Conservation (phyloP, 2,329 filamentous ascomycete species). For the Diaporthe sp. region DNA sequence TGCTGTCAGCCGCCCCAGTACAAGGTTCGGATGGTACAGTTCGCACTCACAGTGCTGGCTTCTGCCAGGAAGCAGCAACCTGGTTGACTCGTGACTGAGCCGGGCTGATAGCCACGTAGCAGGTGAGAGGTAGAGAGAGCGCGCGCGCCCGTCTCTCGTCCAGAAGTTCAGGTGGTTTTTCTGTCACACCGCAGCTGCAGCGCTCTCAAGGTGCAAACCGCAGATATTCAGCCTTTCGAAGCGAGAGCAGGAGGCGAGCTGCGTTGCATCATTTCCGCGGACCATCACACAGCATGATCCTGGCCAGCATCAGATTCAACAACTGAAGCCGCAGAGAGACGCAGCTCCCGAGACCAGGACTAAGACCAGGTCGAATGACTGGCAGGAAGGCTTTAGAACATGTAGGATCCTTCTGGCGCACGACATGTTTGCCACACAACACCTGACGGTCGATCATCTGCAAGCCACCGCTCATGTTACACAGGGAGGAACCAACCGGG, state of each 20-base stretch:
- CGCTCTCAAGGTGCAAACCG: conserved; percentile 25
- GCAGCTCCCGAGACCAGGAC: conserved; percentile 27
- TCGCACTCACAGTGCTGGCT: conserved; percentile 8
- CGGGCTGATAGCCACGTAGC: conserved; percentile 1
- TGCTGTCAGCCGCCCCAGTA: conserved; percentile 21
- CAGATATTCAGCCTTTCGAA: conserved; percentile 23
- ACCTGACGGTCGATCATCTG: conserved; percentile 26
- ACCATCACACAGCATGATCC: conserved; percentile 29
- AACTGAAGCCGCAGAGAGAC: conserved; percentile 2
- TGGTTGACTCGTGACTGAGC: background rate
- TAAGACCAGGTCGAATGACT: conserved; percentile 27
- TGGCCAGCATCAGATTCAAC: conserved; percentile 1
- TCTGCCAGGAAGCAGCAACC: background rate
- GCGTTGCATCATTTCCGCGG: conserved; percentile 11
- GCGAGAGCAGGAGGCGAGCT: conserved; percentile 32
- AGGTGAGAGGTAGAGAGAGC: background rate
- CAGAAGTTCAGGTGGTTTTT: conserved; percentile 6
- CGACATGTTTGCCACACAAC: conserved; percentile 22
- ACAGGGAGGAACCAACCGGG: conserved; percentile 32
- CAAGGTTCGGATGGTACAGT: conserved; percentile 16
- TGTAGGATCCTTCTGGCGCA: conserved; percentile 32
- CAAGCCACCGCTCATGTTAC: conserved; percentile 30
- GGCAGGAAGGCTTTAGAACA: conserved; percentile 16
- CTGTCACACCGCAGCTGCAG: conserved; percentile 25
- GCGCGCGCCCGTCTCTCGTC: conserved; percentile 9